Conservation (phyloP, 768 basidiomycete species). For the Suillus placidus region DNA sequence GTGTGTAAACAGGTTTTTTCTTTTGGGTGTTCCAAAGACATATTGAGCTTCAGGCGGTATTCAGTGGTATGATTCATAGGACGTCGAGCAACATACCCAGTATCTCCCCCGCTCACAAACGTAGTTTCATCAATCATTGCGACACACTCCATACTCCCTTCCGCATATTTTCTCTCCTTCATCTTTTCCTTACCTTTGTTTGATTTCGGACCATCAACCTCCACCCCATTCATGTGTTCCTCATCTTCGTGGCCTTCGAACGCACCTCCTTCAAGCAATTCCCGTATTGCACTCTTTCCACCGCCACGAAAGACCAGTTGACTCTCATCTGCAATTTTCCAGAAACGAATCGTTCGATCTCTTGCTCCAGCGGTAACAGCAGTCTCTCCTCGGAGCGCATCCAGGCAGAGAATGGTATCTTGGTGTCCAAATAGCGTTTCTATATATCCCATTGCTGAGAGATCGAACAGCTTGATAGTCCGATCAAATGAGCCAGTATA, state of each 20-base stretch:
- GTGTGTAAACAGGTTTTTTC: conserved; percentile 93
- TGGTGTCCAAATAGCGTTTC: conserved; percentile 98
- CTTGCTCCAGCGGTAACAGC: conserved; percentile 87
- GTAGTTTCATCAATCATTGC: conserved; percentile 95
- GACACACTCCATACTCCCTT: conserved; percentile 90
- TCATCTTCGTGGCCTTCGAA: conserved; percentile 58
- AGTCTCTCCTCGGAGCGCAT: conserved; percentile 80
- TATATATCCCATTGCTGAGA: conserved; percentile 84
- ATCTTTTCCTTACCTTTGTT: conserved; percentile 33
- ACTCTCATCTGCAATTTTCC: conserved; percentile 95
- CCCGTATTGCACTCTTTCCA: conserved; percentile 77
- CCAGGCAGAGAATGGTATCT: conserved; percentile 77
- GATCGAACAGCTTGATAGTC: conserved; percentile 86
- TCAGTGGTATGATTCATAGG: conserved; percentile 7
- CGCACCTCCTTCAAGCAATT: conserved; percentile 78
- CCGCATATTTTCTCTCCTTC: conserved; percentile 62
- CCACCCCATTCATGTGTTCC: conserved; percentile 44
- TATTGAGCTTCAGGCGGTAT: conserved; percentile 57
- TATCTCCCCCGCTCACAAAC: conserved; percentile 94
- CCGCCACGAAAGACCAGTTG: conserved; percentile 97
- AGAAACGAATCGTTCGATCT: conserved; percentile 91
- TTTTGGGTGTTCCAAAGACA: conserved; percentile 89
- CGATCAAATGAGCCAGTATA: conserved; percentile 85
- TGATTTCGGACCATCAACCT: conserved; percentile 35
- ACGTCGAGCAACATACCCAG: conserved; percentile 65